phyloP scores from a whole-genome alignment of 192 early-diverging fungal genomes.

The Geranomyces michiganensis region DNA sequence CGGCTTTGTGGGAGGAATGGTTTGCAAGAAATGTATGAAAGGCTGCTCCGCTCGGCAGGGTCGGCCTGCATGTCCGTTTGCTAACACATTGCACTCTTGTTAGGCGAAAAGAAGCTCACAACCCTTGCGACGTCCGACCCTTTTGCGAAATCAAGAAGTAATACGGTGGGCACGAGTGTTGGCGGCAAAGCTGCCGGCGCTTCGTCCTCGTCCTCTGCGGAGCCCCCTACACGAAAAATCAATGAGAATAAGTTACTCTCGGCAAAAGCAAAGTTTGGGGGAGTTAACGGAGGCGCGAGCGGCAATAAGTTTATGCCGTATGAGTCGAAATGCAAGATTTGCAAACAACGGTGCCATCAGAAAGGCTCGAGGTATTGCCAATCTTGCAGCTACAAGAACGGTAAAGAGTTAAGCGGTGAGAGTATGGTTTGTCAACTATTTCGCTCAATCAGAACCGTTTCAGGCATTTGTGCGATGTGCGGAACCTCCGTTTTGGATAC shows the following conservation, averaged over 20 bases:
- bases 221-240: constrained; percentile 19
- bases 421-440: background rate
- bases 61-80: background rate
- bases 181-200: background rate
- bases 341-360: constrained; percentile 41
- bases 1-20: constrained; percentile 31
- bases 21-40: constrained; percentile 47
- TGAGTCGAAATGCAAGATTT: constrained; percentile 36
- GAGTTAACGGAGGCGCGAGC: background rate
- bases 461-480: constrained; percentile 50
- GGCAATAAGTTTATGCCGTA: constrained; percentile 42
- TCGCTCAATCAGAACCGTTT: background rate
- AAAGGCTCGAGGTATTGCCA: constrained; percentile 42
- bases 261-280: constrained; percentile 27
- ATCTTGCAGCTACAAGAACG: constrained; percentile 45
- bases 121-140: constrained; percentile 43
- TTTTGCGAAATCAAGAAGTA: constrained; percentile 16
- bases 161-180: constrained; percentile 19
- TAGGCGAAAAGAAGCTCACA: constrained; percentile 47
- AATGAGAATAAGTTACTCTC: constrained; percentile 51
- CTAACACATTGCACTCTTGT: background rate
- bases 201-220: constrained; percentile 1
- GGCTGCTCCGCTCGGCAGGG: background rate
- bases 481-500: constrained; percentile 47
- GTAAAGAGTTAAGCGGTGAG: background rate